Evolutionary conservation across 2,329 filamentous ascomycete species (phyloP).

Genomic region (Gaeumannomyces tritici): DNA sequence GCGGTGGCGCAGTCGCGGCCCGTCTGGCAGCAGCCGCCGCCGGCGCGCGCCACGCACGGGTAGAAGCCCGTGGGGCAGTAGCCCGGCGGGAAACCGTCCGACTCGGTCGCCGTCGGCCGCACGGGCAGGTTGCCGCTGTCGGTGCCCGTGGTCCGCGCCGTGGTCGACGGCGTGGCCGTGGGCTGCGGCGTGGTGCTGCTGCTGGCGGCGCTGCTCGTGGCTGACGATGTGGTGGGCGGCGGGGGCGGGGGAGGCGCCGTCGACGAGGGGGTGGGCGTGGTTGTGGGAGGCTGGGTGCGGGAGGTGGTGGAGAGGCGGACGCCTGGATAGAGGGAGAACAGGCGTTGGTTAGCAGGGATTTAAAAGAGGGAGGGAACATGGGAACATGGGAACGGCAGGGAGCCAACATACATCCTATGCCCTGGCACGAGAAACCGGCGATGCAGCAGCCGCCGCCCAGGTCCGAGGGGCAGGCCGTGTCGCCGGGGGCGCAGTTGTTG

Average conservation of each 20-base stretch:
- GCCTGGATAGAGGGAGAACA: constrained; percentile 14
- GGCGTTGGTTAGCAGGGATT: background rate
- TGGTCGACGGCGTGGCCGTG: constrained; percentile 7
- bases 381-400: background rate
- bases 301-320: constrained; percentile 18
- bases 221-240: constrained; percentile 8
- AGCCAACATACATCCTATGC: constrained; percentile 54
- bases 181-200: constrained; percentile 15
- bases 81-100: constrained; percentile 23
- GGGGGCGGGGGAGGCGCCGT: constrained; percentile 4
- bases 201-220: constrained; percentile 20
- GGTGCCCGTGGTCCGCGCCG: constrained; percentile 21
- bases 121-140: constrained; percentile 34
- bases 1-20: constrained; percentile 76
- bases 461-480: constrained; percentile 53
- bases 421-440: constrained; percentile 58
- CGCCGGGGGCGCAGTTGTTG: constrained; percentile 48
- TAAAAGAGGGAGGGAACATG: constrained; percentile 6
- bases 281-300: constrained; percentile 6
- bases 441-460: constrained; percentile 71
- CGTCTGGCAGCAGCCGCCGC: constrained; percentile 77
- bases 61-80: constrained; percentile 87
- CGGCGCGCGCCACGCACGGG: constrained; percentile 75
- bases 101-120: constrained; percentile 33
- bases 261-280: constrained; percentile 1